phyloP scores from a whole-genome alignment of 129 eudicot genomes.

The Mikania micrantha region DNA sequence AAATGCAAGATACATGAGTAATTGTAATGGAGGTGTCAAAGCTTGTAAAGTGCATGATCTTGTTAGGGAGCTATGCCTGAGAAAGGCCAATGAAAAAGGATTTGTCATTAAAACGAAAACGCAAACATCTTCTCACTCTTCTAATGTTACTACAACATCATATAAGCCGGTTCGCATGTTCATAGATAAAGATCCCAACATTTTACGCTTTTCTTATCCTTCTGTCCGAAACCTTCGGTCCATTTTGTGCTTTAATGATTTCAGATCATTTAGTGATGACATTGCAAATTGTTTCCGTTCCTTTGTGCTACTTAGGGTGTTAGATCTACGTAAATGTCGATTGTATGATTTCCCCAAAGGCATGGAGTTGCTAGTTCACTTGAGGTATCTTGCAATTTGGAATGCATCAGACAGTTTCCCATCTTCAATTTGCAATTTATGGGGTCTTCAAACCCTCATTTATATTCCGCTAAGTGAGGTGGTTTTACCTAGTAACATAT shows the following conservation, averaged over 20 bases:
- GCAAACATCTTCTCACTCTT: neutral
- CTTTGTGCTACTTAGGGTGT: constrained; percentile 4
- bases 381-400: constrained; percentile 16
- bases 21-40: neutral
- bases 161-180: neutral
- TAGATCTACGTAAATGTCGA: neutral
- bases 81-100: neutral
- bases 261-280: no score
- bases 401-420: neutral
- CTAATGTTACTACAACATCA: neutral
- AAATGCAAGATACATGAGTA: neutral
- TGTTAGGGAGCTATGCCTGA: constrained; percentile 24
- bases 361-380: neutral
- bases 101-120: neutral
- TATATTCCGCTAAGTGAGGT: fast-evolving
- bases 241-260: neutral
- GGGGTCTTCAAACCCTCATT: constrained; percentile 5
- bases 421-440: neutral
- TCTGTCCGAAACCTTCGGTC: neutral
- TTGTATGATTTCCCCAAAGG: neutral
- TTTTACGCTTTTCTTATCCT: neutral
- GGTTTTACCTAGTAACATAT: neutral
- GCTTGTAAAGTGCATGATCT: constrained; percentile 13
- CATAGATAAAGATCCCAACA: neutral
- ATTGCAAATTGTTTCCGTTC: neutral